Base-by-base conservation (phyloP, 2,329 filamentous ascomycete species). In the Cordyceps javanica region DNA sequence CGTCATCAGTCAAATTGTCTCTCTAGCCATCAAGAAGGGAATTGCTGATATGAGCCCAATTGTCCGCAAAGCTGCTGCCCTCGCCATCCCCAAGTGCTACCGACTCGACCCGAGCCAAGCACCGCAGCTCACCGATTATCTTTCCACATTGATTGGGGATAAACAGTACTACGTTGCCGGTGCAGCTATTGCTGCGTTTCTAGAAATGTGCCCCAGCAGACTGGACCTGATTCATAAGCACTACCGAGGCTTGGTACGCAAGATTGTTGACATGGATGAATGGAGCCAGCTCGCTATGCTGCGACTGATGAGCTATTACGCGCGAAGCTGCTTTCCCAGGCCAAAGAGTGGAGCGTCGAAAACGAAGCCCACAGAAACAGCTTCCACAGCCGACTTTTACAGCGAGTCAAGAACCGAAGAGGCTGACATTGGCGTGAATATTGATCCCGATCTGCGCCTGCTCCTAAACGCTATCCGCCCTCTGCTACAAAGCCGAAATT, bases 201-300 rank as follows among this genome's bases (percentile, higher is more conserved):
- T 95, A 70, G 91, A 96, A 62, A 79, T 97, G 28, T 97, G 93
- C 63, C 92, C 94, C 0, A 88, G 95, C 16, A 80, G 89, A 55
- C 81, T 96, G 62, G 92, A 97, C 69, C 75, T 99, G 60, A 86
- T 99, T 64, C 94, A 99, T 72, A 86, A 88, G 63, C 89, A 96
- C 69, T 99, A 97, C 73, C 85, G 90, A 52, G 80, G 83, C 36
- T 76, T 99, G 61, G 86, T 96, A 61, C 90, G 86, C 70, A 96
- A 97, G 76, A 76, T 97, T 54, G 91, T 97, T 25, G 94, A 99
- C 69, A 99, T 99, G 94, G 94, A 99, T 68, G 94, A 99, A 73
- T 99, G 94, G 94, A 89, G 91, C 42, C 94, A 99, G 73, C 72
- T 97, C 55, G 88, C 91, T 2, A 89, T 89, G 3, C 69, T 99